A percentile compares a stretch with the other conserved stretches of the same genome.
These are phyloP conservation scores for Yarrowia yakushimensis DNA, from an alignment of 805 yeast species.

Conservation along the genomic window DNA sequence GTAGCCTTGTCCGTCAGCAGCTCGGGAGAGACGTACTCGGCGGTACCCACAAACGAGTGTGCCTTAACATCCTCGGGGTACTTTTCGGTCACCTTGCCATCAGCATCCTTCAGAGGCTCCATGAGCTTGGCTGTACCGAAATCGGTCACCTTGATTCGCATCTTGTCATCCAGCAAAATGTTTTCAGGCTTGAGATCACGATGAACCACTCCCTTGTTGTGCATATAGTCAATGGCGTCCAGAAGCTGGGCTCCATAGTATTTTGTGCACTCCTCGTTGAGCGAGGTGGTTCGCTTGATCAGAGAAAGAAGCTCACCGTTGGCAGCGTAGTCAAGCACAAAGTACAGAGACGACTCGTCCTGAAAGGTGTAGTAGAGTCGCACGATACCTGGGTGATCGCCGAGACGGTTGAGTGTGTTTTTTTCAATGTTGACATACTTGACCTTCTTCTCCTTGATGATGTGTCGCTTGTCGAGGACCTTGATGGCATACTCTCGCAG, in stretches of 20 bases:
- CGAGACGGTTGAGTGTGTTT: constrained; percentile 78
- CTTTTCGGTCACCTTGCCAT: constrained; percentile 31
- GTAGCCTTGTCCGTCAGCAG: constrained; percentile 71
- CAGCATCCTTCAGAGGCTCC: constrained; percentile 37
- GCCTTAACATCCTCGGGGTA: constrained; percentile 42
- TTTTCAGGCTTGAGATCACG: constrained; percentile 95
- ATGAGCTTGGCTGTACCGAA: constrained; percentile 95
- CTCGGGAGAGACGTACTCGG: constrained; percentile 95
- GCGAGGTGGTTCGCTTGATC: constrained; percentile 59
- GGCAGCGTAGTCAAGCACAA: constrained; percentile 90
- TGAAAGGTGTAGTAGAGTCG: constrained; percentile 92
- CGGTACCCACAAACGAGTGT: constrained; percentile 90
- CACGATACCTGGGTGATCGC: constrained; percentile 93
- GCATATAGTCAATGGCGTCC: constrained; percentile 90
- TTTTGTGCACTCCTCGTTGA: constrained; percentile 68
- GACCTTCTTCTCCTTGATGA: constrained; percentile 88
- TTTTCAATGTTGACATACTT: constrained; percentile 96
- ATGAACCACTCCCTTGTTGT: constrained; percentile 84
- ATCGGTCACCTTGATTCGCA: constrained; percentile 88
- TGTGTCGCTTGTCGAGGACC: constrained; percentile 85
- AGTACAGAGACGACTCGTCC: constrained; percentile 80
- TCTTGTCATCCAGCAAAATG: constrained; percentile 75
- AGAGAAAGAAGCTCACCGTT: constrained; percentile 89
- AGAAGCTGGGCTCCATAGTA: constrained; percentile 83
- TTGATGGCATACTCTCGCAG: constrained; percentile 83